Base-by-base conservation (phyloP, 176 grass and related monocot genomes). In the Oryza officinalis region DNA sequence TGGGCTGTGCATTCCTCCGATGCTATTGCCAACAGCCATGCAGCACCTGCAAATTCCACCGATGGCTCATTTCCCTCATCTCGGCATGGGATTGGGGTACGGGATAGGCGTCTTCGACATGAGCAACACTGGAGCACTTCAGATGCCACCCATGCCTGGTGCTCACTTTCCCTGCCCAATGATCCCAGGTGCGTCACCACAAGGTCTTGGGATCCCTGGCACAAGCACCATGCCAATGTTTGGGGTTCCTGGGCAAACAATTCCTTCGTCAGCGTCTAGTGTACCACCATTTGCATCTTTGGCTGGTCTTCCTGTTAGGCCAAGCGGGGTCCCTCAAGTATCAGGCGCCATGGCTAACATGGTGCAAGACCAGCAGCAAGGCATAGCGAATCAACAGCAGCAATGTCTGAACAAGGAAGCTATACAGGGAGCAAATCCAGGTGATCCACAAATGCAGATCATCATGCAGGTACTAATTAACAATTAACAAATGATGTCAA, bases 41-140 rank as follows among this genome's bases (percentile, higher is more conserved):
- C 92, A 94, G 52, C 92, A 91, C 23, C 25, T 94, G 81, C 89
- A 86, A 63, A 68, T 79, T 7, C 68, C 86, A 44, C 40, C 32
- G 7, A 80, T 89, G 68, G 80, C 86, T 61, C 83, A 83, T 72
- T 85, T 87, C 72, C 72, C 92, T 52, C 92, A 83, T 81, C 76
- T 86, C 20, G 80, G 83, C 77, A 49, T 91, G 89, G 86, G 92
- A 47, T 65, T 91, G 68, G 87, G 90, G n/a, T 89, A 89, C 22
- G 84, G 90, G 75, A 86, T 89, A 84, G 80, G 90, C 47, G 46
- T 81, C 57, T 77, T 89, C 22, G 80, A 92, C 84, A 89, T 89
- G 80, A 89, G 81, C 84, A 82, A 28, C 85, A 71, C 64, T 18
- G 43, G 87, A 67, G 45, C 76, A 0, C 52, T 89, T 41, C 90